Conservation (phyloP, 495 filamentous ascomycete species). For the Neurospora tetraspora region DNA sequence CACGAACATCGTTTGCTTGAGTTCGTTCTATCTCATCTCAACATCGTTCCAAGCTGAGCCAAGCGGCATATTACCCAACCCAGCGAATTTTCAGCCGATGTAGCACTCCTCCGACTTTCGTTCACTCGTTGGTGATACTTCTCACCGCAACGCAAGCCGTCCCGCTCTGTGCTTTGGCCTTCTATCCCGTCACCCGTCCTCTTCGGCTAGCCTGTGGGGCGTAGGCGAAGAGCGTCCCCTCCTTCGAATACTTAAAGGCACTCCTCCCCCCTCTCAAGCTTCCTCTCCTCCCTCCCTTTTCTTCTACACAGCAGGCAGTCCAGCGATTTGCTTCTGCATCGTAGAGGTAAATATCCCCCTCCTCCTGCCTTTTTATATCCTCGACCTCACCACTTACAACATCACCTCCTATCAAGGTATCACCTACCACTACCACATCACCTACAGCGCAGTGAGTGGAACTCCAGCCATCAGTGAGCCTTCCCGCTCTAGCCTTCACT, state of each 20-base stretch:
- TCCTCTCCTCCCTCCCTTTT: neutral
- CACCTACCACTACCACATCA: neutral
- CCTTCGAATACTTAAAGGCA: neutral
- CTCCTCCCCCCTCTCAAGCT: neutral
- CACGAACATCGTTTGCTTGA: neutral
- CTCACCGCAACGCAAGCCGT: neutral
- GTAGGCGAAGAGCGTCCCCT: neutral
- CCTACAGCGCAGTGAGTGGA: neutral
- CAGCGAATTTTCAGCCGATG: neutral
- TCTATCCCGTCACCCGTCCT: neutral
- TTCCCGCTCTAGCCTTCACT: neutral
- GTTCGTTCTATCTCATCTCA: neutral
- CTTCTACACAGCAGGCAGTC: neutral
- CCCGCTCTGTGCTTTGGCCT: neutral
- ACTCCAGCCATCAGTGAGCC: neutral
- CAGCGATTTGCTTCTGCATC: neutral
- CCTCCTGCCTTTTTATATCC: neutral
- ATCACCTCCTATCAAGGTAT: no score
- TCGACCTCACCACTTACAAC: neutral
- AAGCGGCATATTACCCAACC: neutral
- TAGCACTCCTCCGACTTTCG: neutral
- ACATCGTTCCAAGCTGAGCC: neutral
- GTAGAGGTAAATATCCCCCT: neutral
- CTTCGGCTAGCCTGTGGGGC: neutral
- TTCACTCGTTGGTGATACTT: neutral